Base-by-base conservation (phyloP, 805 yeast species). In the Wickerhamiella spandovensis region DNA sequence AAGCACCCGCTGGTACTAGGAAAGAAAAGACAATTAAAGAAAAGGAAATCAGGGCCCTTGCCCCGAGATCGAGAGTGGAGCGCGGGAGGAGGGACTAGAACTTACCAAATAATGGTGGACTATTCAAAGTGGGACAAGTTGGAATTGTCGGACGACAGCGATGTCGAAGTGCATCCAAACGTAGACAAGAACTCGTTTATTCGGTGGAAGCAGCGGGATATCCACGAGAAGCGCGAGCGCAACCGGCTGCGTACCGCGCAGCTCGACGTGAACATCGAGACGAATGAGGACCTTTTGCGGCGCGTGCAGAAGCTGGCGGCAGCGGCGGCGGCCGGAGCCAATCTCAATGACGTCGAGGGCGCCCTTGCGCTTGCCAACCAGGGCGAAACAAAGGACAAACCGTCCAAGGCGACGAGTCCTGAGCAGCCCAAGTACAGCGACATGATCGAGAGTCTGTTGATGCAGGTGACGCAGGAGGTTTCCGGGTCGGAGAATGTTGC, bases 81-180 rank as follows among this genome's bases (percentile, higher is more conserved):
- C n/a, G n/a, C n/a, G n/a, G n/a, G n/a, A n/a, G n/a, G n/a, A n/a
- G n/a, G n/a, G 7, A 12, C 32, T 28, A 28, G 32, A 17, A 35
- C 39, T 35, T 35, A 35, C 20, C 39, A 35, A n/a, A n/a, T n/a
- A n/a, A 39, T 39, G 43, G 43, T 92, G 56, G 98, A 92, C 65
- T 92, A 92, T 68, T 87, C 96, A 10, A 92, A 90, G 64, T 92
- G 98, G 97, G 99, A 92, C 67, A 86, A 87, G 64, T 78, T 92
- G 52, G 98, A 92, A 65, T 71, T 92, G 39, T 86, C 96, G 20
- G 99, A 92, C 64, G 99, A 92, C 66, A 87, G 96, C 8, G 98
- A 92, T 61, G 72, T 92, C 46, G 98, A 92, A 62, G 97, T 90
- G 15, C 99, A 92, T 64, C 99, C 97, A 53, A 92, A 92, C 63